A percentile compares a stretch with the other conserved stretches of the same genome.
Evolutionary conservation across 1,284 basidiomycete species (phyloP).

Genomic region (Schizophyllum commune): DNA sequence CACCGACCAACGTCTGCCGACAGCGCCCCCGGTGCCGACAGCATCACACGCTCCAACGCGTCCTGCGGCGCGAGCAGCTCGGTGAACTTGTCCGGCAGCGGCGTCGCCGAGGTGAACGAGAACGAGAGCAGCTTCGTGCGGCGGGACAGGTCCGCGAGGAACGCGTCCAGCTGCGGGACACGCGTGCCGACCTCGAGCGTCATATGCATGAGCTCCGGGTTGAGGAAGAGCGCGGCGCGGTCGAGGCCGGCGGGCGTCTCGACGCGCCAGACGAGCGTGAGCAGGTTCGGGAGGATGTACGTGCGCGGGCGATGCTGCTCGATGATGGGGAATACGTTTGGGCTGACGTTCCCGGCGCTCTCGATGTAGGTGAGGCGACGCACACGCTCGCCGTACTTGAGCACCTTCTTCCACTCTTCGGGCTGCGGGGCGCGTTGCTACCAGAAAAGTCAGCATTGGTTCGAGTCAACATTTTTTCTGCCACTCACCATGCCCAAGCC

Average conservation of each 20-base stretch:
- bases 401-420: conserved; percentile 59
- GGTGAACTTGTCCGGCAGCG: conserved; percentile 62
- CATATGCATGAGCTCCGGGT: conserved; percentile 48
- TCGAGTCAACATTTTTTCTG: neutral
- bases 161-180: conserved; percentile 48
- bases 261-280: conserved; percentile 61
- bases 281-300: conserved; percentile 62
- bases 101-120: conserved; percentile 58
- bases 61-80: conserved; percentile 52
- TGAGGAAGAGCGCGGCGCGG: conserved; percentile 55
- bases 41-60: conserved; percentile 48
- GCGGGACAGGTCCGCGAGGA: conserved; percentile 54
- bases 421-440: conserved; percentile 51
- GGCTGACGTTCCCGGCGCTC: conserved; percentile 48
- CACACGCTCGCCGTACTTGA: conserved; percentile 59
- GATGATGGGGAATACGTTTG: conserved; percentile 57
- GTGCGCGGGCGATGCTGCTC: conserved; percentile 51
- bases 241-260: conserved; percentile 58
- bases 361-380: conserved; percentile 64
- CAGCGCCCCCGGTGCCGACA: conserved; percentile 65
- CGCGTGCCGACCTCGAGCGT: conserved; percentile 53
- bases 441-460: neutral
- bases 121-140: conserved; percentile 55
- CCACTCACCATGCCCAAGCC: conserved; percentile 65
- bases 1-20: conserved; percentile 61